Conservation (phyloP, 106 monocot genomes). For the Xerophyta viscosa region DNA sequence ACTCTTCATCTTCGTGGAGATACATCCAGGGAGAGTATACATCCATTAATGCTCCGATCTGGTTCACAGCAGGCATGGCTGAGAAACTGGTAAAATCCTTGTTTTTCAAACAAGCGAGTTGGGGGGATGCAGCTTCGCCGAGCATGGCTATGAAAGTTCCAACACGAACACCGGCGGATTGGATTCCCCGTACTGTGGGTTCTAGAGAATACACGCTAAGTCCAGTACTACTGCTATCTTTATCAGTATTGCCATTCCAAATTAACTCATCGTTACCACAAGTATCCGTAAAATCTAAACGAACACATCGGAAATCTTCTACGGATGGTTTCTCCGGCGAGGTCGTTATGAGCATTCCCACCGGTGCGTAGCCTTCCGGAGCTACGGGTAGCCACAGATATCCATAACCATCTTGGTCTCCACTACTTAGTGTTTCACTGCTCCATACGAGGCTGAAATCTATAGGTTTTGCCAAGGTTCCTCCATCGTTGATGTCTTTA, state of each 20-base stretch:
- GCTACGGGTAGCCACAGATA: slow-evolving; percentile 74
- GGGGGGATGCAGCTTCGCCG: not conserved
- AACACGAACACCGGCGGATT: slow-evolving; percentile 27
- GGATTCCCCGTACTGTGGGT: slow-evolving; percentile 19
- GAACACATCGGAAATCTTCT: slow-evolving; percentile 44
- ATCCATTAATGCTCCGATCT: slow-evolving; percentile 34
- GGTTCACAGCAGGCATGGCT: slow-evolving; percentile 53
- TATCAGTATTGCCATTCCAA: slow-evolving; percentile 15
- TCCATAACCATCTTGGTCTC: slow-evolving; percentile 30
- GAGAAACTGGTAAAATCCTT: slow-evolving; percentile 8
- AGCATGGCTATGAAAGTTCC: slow-evolving; percentile 56
- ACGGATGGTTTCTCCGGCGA: slow-evolving; percentile 50
- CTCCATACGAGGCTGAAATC: slow-evolving; percentile 68
- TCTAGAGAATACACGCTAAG: slow-evolving; percentile 23
- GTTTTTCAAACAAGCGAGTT: slow-evolving; percentile 42
- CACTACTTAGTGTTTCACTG: slow-evolving; percentile 17
- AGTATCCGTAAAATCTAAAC: slow-evolving; percentile 41
- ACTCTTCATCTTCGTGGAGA: slow-evolving; percentile 57
- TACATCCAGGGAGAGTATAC: slow-evolving; percentile 50
- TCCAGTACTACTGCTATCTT: slow-evolving; percentile 3
- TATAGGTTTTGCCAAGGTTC: slow-evolving; percentile 15
- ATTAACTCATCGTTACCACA: slow-evolving; percentile 29
- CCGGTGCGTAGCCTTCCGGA: slow-evolving; percentile 53
- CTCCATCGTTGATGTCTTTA: slow-evolving; percentile 6
- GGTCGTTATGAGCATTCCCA: slow-evolving; percentile 53